These are phyloP conservation scores for Scalesia atractyloides DNA, from an alignment of 129 eudicot genomes.

Conservation along the genomic window DNA sequence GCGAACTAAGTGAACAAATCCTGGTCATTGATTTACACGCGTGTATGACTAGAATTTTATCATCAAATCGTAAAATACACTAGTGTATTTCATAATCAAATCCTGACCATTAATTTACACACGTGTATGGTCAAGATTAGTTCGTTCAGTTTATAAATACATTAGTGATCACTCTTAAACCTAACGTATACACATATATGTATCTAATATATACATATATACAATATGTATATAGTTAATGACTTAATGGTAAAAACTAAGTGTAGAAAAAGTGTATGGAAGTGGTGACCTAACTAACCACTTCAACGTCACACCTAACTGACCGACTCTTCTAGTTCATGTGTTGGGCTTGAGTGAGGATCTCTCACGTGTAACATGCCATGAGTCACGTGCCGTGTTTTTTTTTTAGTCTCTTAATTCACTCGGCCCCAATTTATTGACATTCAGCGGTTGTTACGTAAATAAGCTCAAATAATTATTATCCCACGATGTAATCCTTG, in stretches of 20 bases:
- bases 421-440: slow-evolving; percentile 33
- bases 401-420: slow-evolving; percentile 16
- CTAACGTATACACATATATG: no score
- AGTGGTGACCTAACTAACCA: slow-evolving; percentile 47
- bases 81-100: no score
- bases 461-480: slow-evolving; percentile 14
- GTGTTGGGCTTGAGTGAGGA: slow-evolving; percentile 25
- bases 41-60: no score
- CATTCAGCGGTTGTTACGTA: slow-evolving; percentile 17
- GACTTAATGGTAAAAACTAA: not conserved
- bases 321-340: slow-evolving; percentile 46
- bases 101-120: no score
- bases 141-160: no score
- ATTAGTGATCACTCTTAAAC: no score
- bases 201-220: no score
- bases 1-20: no score
- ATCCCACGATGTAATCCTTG: slow-evolving; percentile 26
- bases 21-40: no score
- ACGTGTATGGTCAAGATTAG: no score
- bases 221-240: no score
- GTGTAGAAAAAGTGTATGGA: not conserved
- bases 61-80: no score
- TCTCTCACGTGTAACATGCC: slow-evolving; percentile 50
- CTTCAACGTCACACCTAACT: slow-evolving; percentile 43
- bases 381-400: slow-evolving; percentile 46